phyloP scores from a whole-genome alignment of 2,329 filamentous ascomycete species.

The Neobulgaria alba region DNA sequence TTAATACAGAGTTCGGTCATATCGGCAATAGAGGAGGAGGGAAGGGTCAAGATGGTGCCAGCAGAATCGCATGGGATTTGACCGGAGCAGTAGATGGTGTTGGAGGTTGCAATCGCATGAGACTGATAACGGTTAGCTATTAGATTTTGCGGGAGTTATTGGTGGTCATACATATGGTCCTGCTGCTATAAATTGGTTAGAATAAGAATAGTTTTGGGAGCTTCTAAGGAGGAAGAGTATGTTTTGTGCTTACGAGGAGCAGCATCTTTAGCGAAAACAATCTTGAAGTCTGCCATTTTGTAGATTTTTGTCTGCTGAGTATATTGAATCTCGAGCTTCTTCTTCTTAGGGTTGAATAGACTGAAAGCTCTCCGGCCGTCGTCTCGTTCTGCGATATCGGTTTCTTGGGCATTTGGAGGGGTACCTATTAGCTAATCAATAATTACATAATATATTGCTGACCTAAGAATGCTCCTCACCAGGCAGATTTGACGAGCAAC shows the following conservation, averaged over 20 bases:
- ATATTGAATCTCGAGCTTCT: background rate
- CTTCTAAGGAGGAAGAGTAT: background rate
- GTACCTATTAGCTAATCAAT: background rate
- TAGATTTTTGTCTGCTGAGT: conserved; percentile 1
- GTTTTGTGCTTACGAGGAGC: conserved; percentile 26
- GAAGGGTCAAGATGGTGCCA: conserved; percentile 30
- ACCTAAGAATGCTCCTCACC: background rate
- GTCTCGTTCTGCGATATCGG: background rate
- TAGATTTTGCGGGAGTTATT: background rate
- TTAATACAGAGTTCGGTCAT: conserved; percentile 60
- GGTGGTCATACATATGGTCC: conserved; percentile 20
- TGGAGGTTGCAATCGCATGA: conserved; percentile 56
- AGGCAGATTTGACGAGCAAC: conserved; percentile 7
- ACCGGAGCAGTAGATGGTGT: conserved; percentile 59
- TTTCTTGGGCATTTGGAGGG: conserved; percentile 4
- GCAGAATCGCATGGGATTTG: conserved; percentile 30
- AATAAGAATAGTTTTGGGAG: background rate
- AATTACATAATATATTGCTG: conserved; percentile 1
- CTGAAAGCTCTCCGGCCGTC: background rate
- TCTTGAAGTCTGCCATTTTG: conserved; percentile 28
- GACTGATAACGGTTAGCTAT: conserved; percentile 35
- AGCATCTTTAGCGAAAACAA: conserved; percentile 28
- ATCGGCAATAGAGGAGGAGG: conserved; percentile 53
- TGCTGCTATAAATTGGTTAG: conserved; percentile 16
- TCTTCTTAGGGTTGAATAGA: background rate